A percentile compares a stretch with the other conserved stretches of the same genome.
These are phyloP conservation scores for Psilocybe tampanensis DNA, from an alignment of 768 basidiomycete species.

Conservation along the genomic window DNA sequence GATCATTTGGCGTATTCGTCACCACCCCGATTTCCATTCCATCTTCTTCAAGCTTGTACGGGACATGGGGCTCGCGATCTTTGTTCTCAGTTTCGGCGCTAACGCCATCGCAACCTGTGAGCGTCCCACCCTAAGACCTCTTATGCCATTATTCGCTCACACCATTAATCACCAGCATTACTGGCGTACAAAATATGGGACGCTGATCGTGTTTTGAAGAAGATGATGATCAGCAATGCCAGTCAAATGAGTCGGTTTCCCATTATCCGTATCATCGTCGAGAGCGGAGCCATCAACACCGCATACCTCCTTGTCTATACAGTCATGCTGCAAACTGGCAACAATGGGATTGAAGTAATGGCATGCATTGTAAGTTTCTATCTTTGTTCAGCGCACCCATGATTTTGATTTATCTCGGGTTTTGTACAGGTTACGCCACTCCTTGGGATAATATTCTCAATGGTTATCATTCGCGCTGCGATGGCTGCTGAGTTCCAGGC, in stretches of 20 bases:
- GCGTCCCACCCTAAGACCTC: neutral
- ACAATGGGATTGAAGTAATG: constrained; percentile 13
- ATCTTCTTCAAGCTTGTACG: constrained; percentile 10
- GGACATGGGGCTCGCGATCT: constrained; percentile 13
- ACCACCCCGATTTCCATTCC: constrained; percentile 1
- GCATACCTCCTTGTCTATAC: constrained; percentile 16
- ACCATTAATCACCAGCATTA: neutral
- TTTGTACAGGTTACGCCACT: constrained; percentile 6
- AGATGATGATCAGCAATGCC: neutral
- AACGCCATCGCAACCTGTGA: constrained; percentile 16
- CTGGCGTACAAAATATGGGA: constrained; percentile 15
- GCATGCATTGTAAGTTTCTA: constrained; percentile 10
- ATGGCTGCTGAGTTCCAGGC: neutral
- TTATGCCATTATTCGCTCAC: neutral
- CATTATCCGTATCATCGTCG: constrained; percentile 13
- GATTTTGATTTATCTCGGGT: neutral
- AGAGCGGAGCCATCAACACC: constrained; percentile 13
- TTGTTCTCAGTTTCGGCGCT: constrained; percentile 11
- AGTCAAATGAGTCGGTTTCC: constrained; percentile 7
- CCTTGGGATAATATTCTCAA: constrained; percentile 13
- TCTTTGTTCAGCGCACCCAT: neutral
- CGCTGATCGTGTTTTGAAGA: constrained; percentile 5
- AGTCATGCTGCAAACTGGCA: constrained; percentile 12
- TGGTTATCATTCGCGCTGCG: constrained; percentile 10
- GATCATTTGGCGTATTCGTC: constrained; percentile 13